Evolutionary conservation across 2,329 filamentous ascomycete species (phyloP).

Genomic region (Colletotrichum viniferum): DNA sequence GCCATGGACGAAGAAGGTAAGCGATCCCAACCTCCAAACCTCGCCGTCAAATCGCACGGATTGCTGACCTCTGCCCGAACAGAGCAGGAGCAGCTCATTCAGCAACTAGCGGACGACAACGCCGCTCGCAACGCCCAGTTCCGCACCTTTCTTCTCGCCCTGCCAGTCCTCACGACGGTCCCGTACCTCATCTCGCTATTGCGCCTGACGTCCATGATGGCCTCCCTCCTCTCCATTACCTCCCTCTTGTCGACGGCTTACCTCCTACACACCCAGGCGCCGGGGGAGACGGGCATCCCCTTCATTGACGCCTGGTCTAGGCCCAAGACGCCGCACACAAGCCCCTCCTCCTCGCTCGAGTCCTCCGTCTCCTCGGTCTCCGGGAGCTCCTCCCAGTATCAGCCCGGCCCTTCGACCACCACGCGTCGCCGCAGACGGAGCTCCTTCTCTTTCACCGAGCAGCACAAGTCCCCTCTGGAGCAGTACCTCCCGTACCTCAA

Average conservation of each 20-base stretch:
- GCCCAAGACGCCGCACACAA: constrained; percentile 24
- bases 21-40: constrained; percentile 9
- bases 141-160: constrained; percentile 58
- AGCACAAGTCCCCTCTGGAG: constrained; percentile 51
- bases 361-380: constrained; percentile 10
- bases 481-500: constrained; percentile 66
- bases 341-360: constrained; percentile 5
- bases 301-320: constrained; percentile 49
- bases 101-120: constrained; percentile 58
- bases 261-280: constrained; percentile 60
- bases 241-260: constrained; percentile 68
- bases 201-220: constrained; percentile 8
- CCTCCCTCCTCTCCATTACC: constrained; percentile 40
- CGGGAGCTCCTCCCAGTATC: not conserved
- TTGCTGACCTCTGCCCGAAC: constrained; percentile 24
- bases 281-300: constrained; percentile 57
- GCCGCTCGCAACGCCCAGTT: constrained; percentile 61
- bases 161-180: constrained; percentile 62
- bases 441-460: constrained; percentile 23
- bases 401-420: not conserved
- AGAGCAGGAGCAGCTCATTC: constrained; percentile 71
- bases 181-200: constrained; percentile 59
- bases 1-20: constrained; percentile 79
- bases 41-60: not conserved
- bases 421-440: constrained; percentile 16